Conservation (phyloP, 2,329 filamentous ascomycete species). For the Fusarium stilboides region DNA sequence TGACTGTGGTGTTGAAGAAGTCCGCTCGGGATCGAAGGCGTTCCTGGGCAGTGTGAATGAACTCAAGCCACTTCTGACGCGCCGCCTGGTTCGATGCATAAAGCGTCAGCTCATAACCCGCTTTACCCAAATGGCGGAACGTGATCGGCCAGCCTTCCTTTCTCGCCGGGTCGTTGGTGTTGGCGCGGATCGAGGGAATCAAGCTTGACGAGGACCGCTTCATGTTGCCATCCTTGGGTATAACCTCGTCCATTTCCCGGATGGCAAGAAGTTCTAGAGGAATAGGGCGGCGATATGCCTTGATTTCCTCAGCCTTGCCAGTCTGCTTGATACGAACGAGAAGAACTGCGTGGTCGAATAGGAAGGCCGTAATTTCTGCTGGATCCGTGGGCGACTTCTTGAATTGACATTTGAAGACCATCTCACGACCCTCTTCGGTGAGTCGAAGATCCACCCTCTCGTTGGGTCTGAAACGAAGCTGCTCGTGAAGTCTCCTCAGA, state of each 20-base stretch:
- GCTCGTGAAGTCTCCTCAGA: slow-evolving; percentile 89
- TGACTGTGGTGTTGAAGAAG: slow-evolving; percentile 84
- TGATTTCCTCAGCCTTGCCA: slow-evolving; percentile 94
- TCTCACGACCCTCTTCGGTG: slow-evolving; percentile 91
- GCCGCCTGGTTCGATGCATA: slow-evolving; percentile 89
- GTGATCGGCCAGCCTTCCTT: slow-evolving; percentile 92
- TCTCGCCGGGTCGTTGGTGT: slow-evolving; percentile 69
- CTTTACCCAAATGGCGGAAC: slow-evolving; percentile 95
- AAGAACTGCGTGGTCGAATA: slow-evolving; percentile 96
- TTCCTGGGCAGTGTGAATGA: slow-evolving; percentile 91
- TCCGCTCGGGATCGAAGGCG: slow-evolving; percentile 88
- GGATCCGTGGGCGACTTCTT: slow-evolving; percentile 93
- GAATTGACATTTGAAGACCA: slow-evolving; percentile 93
- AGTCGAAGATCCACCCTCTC: slow-evolving; percentile 95
- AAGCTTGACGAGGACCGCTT: slow-evolving; percentile 93
- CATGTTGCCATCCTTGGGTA: slow-evolving; percentile 82
- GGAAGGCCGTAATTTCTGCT: slow-evolving; percentile 91
- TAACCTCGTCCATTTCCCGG: slow-evolving; percentile 96
- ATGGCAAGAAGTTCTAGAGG: slow-evolving; percentile 94
- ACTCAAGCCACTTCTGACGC: slow-evolving; percentile 96
- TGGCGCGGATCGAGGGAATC: slow-evolving; percentile 70
- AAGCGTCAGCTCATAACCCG: slow-evolving; percentile 92
- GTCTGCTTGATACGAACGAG: slow-evolving; percentile 91
- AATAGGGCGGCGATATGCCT: slow-evolving; percentile 94
- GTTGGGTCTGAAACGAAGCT: slow-evolving; percentile 90